Evolutionary conservation across 257 asterid species (phyloP).

Genomic region (Solanum okadae): DNA sequence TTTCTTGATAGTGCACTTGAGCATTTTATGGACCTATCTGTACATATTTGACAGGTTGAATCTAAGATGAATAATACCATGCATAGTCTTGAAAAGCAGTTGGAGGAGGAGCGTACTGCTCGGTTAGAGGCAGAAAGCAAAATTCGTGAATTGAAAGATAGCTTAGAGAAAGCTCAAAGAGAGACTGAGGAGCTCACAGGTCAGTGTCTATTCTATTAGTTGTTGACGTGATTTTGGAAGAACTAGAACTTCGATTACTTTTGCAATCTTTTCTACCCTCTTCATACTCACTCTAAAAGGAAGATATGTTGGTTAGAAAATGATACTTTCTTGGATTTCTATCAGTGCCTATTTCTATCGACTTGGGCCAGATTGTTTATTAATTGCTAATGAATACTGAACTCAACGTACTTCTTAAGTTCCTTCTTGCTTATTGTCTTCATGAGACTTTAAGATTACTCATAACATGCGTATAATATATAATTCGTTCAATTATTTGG

Average conservation of each 20-base stretch:
- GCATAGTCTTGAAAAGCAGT: constrained; percentile 19
- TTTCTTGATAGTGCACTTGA: background rate
- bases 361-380: background rate
- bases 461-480: background rate
- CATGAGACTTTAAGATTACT: background rate
- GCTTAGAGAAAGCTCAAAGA: constrained; percentile 38
- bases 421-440: background rate
- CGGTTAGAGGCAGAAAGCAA: constrained; percentile 18
- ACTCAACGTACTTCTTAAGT: background rate
- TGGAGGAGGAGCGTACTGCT: constrained; percentile 13
- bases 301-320: background rate
- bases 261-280: background rate
- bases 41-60: constrained; percentile 16
- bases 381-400: background rate
- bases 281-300: background rate
- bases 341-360: background rate
- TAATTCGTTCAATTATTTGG: background rate
- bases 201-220: background rate
- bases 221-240: background rate
- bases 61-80: constrained; percentile 15
- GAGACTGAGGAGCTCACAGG: constrained; percentile 33
- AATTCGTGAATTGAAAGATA: constrained; percentile 30
- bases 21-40: background rate
- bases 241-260: background rate
- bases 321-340: background rate